Evolutionary conservation across 164 flowering plant genomes (phyloP).

Genomic region (Sedum album): DNA sequence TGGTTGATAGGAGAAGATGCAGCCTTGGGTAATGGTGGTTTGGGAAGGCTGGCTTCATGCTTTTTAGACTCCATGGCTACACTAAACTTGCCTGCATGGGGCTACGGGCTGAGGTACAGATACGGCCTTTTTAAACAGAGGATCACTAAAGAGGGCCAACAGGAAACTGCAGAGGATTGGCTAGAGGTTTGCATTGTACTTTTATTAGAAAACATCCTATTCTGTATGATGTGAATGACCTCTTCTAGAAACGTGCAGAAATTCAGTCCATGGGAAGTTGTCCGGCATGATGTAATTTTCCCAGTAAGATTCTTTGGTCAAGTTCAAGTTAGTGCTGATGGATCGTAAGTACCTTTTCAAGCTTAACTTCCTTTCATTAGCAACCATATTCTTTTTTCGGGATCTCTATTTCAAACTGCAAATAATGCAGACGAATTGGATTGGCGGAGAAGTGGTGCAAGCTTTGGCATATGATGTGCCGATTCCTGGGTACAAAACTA

Average conservation of each 20-base stretch:
- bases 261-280: constrained; percentile 86
- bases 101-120: constrained; percentile 53
- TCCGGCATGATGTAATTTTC: constrained; percentile 48
- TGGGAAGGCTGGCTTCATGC: constrained; percentile 55
- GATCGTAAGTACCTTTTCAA: constrained; percentile 54
- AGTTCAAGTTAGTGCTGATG: constrained; percentile 60
- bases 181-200: constrained; percentile 55
- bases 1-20: constrained; percentile 47
- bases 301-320: constrained; percentile 30
- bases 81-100: constrained; percentile 52
- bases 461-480: constrained; percentile 64
- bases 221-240: constrained; percentile 49
- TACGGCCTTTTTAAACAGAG: constrained; percentile 53
- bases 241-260: background rate
- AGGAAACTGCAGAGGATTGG: constrained; percentile 59
- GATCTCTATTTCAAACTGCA: background rate
- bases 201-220: constrained; percentile 61
- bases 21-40: constrained; percentile 60
- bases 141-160: constrained; percentile 50
- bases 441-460: constrained; percentile 42
- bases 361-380: background rate
- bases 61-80: constrained; percentile 55
- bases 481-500: constrained; percentile 58
- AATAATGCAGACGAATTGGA: constrained; percentile 69
- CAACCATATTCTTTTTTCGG: background rate